Evolutionary conservation across 1,284 basidiomycete species (phyloP), one percentile per base, ranked within the genome.

Genomic region (Uromyces viciae-fabae): DNA sequence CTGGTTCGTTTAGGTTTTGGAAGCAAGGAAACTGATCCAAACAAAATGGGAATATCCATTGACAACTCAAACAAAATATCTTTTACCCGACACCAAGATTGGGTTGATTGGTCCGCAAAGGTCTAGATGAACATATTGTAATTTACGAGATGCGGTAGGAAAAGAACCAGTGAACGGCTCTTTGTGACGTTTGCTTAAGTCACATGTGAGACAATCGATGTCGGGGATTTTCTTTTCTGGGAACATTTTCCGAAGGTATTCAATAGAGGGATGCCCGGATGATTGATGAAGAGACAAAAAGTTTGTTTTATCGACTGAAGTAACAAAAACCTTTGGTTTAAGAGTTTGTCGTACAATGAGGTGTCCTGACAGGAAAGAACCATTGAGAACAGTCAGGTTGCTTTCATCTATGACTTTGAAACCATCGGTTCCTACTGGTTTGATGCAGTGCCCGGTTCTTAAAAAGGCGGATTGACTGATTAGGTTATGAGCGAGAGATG

Each of bases 91-190:
- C 33, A 28, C 28, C 15, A 46, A 72, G 4, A 33, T 2, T 3
- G 69, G 69, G n/a, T 22, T 72, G 69, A 72, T 54, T 33, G 69
- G 69, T 15, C 69, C 69, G 28, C 69, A 72, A 22, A 72, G 49
- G n/a, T 72, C 69, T 2, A 72, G 14, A 28, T 72, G 69, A 31
- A 72, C 11, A 46, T 33, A 49, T n/a, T 72, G 42, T 25, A 46
- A n/a, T 49, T 28, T 46, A 14, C 38, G 3, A 33, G 43, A 28
- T 2, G 69, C 43, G 5, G 4, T 72, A 25, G 69, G 69, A 25
- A 72, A 72, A 8, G 14, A 3, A 31, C 43, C 17, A 31, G 43
- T 15, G 49, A 49, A 72, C 3, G 69, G 69, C 4, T 42, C 42
- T 28, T 68, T 68, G 22, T 40, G 36, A 3, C 19, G 11, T n/a